Percentiles rank a stretch among this genome's conserved stretches.
phyloP scores from a whole-genome alignment of 257 asterid species.

The Nicotiana knightiana region DNA sequence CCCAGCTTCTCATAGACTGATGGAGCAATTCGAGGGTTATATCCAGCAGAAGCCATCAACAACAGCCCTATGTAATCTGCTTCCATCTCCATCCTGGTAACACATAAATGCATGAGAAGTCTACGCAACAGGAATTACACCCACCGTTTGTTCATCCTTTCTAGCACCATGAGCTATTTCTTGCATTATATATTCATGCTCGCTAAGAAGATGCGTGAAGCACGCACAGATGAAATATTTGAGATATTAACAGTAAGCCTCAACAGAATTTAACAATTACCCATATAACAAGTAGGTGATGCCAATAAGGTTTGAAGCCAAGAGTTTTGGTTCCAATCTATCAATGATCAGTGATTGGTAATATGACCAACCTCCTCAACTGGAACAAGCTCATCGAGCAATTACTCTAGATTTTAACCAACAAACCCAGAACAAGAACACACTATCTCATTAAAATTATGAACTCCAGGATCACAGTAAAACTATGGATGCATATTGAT shows the following conservation, averaged over 20 bases:
- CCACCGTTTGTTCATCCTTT: neutral
- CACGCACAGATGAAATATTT: neutral
- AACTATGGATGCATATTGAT: neutral
- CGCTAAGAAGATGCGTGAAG: neutral
- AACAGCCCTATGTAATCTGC: conserved; percentile 86
- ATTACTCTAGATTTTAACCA: neutral
- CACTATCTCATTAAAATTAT: neutral
- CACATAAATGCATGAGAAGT: neutral
- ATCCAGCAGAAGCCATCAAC: conserved; percentile 75
- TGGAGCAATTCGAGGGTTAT: conserved; percentile 87
- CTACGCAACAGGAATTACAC: neutral
- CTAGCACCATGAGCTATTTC: neutral
- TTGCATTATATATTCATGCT: neutral
- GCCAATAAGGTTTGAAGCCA: neutral
- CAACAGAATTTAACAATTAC: neutral
- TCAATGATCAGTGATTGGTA: neutral
- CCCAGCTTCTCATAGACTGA: conserved; percentile 78
- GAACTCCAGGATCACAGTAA: neutral
- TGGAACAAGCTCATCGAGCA: neutral
- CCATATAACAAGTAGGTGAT: neutral
- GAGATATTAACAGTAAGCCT: neutral
- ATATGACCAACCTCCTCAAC: neutral
- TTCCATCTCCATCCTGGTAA: conserved; percentile 88
- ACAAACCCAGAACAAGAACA: neutral
- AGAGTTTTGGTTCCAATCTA: neutral